Evolutionary conservation across 768 basidiomycete genomes (phyloP).

Genomic region (Boletus barrowsii): DNA sequence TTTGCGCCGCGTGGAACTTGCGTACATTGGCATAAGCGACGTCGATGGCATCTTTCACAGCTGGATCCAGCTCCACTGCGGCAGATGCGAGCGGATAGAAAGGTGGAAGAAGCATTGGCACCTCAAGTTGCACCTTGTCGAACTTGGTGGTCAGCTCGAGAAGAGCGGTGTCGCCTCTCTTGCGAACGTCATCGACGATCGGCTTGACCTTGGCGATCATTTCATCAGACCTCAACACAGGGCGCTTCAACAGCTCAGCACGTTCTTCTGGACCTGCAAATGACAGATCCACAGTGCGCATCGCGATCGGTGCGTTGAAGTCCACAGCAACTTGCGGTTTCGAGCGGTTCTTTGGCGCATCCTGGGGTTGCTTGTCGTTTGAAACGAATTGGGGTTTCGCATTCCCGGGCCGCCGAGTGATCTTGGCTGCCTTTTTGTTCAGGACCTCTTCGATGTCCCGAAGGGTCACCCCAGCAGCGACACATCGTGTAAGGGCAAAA

Average conservation of each 20-base stretch:
- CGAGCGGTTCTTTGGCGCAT: constrained; percentile 29
- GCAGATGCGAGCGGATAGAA: constrained; percentile 46
- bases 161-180: constrained; percentile 81
- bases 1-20: constrained; percentile 89
- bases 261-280: constrained; percentile 49
- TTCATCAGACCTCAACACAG: constrained; percentile 69
- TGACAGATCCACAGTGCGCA: constrained; percentile 70
- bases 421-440: constrained; percentile 80
- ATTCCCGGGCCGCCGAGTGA: constrained; percentile 85
- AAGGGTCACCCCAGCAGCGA: constrained; percentile 77
- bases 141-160: constrained; percentile 90
- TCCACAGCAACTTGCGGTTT: constrained; percentile 23
- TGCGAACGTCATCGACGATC: constrained; percentile 85
- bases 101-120: constrained; percentile 75
- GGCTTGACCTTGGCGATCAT: constrained; percentile 85
- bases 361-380: constrained; percentile 18
- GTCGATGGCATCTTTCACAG: constrained; percentile 81
- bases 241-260: constrained; percentile 74
- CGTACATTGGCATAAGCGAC: constrained; percentile 87
- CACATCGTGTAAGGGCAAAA: constrained; percentile 84
- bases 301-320: constrained; percentile 55
- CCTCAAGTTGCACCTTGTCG: constrained; percentile 72
- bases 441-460: constrained; percentile 81
- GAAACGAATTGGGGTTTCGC: constrained; percentile 80
- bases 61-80: constrained; percentile 58